Conservation (phyloP, 2,329 filamentous ascomycete species). For the Balansia obtecta region DNA sequence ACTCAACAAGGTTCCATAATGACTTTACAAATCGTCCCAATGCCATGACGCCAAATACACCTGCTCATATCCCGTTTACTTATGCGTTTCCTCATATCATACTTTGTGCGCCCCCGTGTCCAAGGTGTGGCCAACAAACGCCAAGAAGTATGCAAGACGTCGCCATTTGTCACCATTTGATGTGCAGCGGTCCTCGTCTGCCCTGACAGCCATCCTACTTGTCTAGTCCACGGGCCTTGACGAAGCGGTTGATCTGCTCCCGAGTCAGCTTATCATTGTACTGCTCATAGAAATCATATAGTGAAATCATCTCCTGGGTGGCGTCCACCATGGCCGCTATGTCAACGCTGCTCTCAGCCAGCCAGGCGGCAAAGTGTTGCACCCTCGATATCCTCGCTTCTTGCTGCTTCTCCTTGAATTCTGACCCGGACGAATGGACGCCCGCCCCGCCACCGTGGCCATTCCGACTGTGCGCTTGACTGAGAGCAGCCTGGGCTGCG, state of each 20-base stretch:
- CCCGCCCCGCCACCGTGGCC: conserved; percentile 10
- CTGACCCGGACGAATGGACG: conserved; percentile 10
- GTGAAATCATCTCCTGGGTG: conserved; percentile 80
- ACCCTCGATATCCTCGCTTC: conserved; percentile 53
- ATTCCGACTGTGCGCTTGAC: conserved; percentile 29
- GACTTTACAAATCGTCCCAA: neutral
- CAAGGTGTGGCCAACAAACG: neutral
- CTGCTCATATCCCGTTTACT: neutral
- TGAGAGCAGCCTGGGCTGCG: conserved; percentile 35
- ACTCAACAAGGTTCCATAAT: neutral
- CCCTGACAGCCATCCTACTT: conserved; percentile 21
- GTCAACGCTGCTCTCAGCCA: conserved; percentile 76
- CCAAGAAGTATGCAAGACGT: too few relatives aligned
- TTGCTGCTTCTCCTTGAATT: conserved; percentile 34
- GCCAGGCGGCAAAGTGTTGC: conserved; percentile 57
- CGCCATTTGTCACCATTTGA: neutral
- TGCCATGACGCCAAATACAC: neutral
- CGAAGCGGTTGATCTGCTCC: conserved; percentile 46
- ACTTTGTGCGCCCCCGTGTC: neutral
- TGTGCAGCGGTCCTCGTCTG: neutral
- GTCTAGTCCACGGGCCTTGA: conserved; percentile 45
- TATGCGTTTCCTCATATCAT: neutral
- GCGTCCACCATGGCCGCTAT: conserved; percentile 78
- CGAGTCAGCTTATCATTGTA: conserved; percentile 47
- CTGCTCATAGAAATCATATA: conserved; percentile 61